phyloP scores from a whole-genome alignment of 1,284 basidiomycete species.

The Apiotrichum gamsii region DNA sequence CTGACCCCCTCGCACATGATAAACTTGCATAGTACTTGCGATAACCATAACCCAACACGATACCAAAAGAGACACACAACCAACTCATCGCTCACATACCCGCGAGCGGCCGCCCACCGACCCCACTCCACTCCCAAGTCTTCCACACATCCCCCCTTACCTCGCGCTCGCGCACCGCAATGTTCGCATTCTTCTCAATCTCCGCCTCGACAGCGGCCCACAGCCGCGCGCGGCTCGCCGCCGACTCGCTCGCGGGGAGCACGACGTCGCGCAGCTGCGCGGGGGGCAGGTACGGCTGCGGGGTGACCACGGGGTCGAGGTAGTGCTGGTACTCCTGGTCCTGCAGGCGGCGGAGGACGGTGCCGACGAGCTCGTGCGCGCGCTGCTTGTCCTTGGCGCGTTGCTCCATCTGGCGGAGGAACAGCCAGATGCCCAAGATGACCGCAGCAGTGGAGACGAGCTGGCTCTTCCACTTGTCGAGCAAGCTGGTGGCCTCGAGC shows the following conservation, averaged over 20 bases:
- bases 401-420: conserved; percentile 50
- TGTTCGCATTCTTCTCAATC: conserved; percentile 92
- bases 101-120: not conserved
- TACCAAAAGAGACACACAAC: not conserved
- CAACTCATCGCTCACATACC: too few species aligned
- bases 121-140: conserved; percentile 53
- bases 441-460: conserved; percentile 56
- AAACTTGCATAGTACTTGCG: too few species aligned
- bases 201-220: conserved; percentile 83
- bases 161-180: conserved; percentile 81
- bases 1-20: not conserved
- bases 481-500: conserved; percentile 61
- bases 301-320: conserved; percentile 69
- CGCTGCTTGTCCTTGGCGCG: conserved; percentile 61
- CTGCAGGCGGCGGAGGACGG: conserved; percentile 71
- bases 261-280: conserved; percentile 86
- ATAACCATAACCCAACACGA: too few species aligned
- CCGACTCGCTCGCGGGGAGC: conserved; percentile 72
- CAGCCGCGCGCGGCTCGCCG: conserved; percentile 60
- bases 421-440: conserved; percentile 37
- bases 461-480: conserved; percentile 63
- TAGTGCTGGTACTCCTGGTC: conserved; percentile 65
- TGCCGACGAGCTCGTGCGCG: conserved; percentile 68
- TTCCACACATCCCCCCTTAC: conserved; percentile 62
- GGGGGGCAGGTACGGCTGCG: conserved; percentile 76